Evolutionary conservation across 257 asterid genomes (phyloP).

Genomic region (Jasminum sambac): DNA sequence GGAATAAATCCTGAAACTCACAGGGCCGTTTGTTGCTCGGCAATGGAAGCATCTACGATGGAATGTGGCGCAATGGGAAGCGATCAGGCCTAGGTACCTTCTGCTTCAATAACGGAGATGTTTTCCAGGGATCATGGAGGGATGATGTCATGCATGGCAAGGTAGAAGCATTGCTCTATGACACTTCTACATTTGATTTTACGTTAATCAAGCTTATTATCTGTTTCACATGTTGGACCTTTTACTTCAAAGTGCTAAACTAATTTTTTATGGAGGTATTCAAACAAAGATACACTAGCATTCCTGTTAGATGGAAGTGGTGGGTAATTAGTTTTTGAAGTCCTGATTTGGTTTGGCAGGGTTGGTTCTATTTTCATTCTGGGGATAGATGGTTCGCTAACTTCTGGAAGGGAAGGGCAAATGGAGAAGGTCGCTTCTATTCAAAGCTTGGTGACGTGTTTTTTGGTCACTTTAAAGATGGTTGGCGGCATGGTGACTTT

Average conservation of each 20-base stretch:
- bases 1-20: conserved; percentile 19
- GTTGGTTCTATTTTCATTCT: conserved; percentile 90
- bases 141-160: conserved; percentile 98
- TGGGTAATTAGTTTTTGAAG: conserved; percentile 11
- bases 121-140: conserved; percentile 96
- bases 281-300: neutral
- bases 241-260: neutral
- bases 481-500: conserved; percentile 91
- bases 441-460: conserved; percentile 76
- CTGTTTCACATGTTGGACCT: neutral
- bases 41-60: conserved; percentile 90
- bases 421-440: conserved; percentile 96
- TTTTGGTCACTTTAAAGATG: conserved; percentile 96
- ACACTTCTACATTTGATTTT: conserved; percentile 13
- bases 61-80: conserved; percentile 96
- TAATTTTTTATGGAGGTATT: conserved; percentile 8
- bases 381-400: conserved; percentile 95
- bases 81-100: conserved; percentile 86
- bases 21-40: conserved; percentile 85
- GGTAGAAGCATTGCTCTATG: conserved; percentile 42
- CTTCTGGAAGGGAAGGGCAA: conserved; percentile 96
- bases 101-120: conserved; percentile 86
- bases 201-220: neutral
- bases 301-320: neutral
- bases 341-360: conserved; percentile 42